Base-by-base conservation (phyloP, 768 basidiomycete species). In the Russula dissimulans region DNA sequence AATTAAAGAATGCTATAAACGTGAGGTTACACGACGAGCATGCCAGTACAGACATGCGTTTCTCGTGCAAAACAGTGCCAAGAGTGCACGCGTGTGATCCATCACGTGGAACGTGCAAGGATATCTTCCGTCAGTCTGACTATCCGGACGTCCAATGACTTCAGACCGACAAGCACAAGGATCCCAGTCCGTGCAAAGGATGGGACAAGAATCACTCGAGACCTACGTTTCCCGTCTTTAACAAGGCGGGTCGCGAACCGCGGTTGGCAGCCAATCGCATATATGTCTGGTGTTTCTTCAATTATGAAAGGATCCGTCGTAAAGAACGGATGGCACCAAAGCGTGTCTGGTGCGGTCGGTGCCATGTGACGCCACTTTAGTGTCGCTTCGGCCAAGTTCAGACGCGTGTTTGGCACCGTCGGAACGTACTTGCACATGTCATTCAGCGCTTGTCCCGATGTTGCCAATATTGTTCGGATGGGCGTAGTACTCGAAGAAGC, bases 261-360 rank as follows among this genome's bases (percentile, higher is more conserved):
- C 34, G 87, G 84, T 73, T 97, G 95, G 61, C 91, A 91, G 38
- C 97, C 97, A n/a, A 95, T 78, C 65, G 95, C 77, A 71, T 97
- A 98, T 32, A 98, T 72, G 69, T 97, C 84, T 15, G 97, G 97
- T 9, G 91, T 87, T 69, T 86, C 80, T n/a, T 75, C 67, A 36
- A 99, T 78, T 57, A 97, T 78, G 74, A 99, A 99, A 0, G 97
- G 97, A 69, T 99, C 97, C 17, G 77, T 75, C 32, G 82, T 78
- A 52, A 88, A 82, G 75, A 88, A 98, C 17, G 97, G 97, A 71
- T 97, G 95, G 67, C 97, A 97, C 94, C 94, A 97, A 4, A 99
- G 79, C 1, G 97, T 99, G 72, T 99, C 97, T 31, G 97, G 97
- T 29, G 95, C 95, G 8, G 97, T 98, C 4, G 97, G 97, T n/a